Conservation (phyloP, 2,329 filamentous ascomycete species). For the Alternaria solani region DNA sequence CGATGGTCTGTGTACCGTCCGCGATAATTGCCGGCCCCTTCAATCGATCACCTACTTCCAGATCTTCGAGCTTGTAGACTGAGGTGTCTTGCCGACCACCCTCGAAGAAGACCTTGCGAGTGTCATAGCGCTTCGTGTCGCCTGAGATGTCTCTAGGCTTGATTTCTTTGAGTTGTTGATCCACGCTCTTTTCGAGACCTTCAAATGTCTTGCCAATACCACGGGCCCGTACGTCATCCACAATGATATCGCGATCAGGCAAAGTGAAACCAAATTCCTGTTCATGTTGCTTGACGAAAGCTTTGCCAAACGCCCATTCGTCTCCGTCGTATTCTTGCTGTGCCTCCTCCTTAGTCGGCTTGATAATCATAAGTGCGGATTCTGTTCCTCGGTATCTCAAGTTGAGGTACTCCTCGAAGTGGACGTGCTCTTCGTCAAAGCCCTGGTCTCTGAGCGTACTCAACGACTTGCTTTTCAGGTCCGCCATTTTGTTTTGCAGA, state of each 20-base stretch:
- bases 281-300: conserved; percentile 85
- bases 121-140: conserved; percentile 71
- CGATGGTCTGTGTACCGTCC: conserved; percentile 89
- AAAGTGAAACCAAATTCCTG: conserved; percentile 94
- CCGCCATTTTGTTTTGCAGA: conserved; percentile 76
- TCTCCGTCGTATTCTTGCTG: conserved; percentile 68
- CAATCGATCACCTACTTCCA: conserved; percentile 75
- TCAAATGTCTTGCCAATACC: conserved; percentile 90
- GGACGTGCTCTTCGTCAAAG: conserved; percentile 75
- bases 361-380: conserved; percentile 88
- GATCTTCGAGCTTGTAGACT: conserved; percentile 80
- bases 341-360: conserved; percentile 70
- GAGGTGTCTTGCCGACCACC: conserved; percentile 79
- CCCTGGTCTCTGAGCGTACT: conserved; percentile 77
- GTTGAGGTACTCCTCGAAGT: conserved; percentile 92
- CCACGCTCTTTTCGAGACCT: conserved; percentile 80
- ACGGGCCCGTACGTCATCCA: conserved; percentile 87
- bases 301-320: conserved; percentile 82
- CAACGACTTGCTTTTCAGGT: conserved; percentile 78
- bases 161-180: conserved; percentile 79
- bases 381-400: conserved; percentile 92
- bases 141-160: conserved; percentile 65
- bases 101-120: conserved; percentile 81
- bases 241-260: conserved; percentile 82
- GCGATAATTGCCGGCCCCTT: conserved; percentile 85